Evolutionary conservation across 768 basidiomycete genomes (phyloP), one percentile per base, ranked within the genome.

Genomic region (Cytidiella melzeri): DNA sequence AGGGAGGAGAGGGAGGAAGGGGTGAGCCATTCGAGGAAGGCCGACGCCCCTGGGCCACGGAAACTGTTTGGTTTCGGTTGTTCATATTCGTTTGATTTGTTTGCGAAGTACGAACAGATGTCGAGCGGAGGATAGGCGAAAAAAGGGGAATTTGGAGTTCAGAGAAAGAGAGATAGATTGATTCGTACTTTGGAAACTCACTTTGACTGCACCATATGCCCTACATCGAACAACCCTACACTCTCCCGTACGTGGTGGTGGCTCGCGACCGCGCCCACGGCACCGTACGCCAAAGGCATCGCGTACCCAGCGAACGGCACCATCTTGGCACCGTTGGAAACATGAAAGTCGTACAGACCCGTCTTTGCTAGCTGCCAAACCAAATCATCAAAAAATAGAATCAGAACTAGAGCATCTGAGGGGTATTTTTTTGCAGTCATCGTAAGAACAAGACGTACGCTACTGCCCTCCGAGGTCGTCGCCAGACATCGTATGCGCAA

Each of bases 201-300:
- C 91, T 81, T 86, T 27, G 83, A 81, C 65, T 98, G 95, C 13
- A 98, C 88, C 95, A 99, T 99, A 67, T 99, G 96, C 19, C 91
- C 91, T 23, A 99, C 96, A 61, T 99, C 96, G 64, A 99, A 99
- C 26, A 99, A 73, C 0, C 93, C 93, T 1, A 80, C 89, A 28
- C 76, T 77, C 11, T 70, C 78, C 37, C 96, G 83, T 44, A 94
- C 89, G 60, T 97, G 87, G 40, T 85, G 80, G 67, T 99, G 95
- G 57, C 90, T 92, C 7, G 85, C 82, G 46, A 91, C 94, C 74
- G 91, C 88, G 4, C 91, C 91, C 42, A 87, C 77, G 25, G 78
- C 74, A 4, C 83, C 90, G 60, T 97, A 99, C 3, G 78, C 66
- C 39, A 99, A 73, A 0, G 95, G 96, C 95, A 99, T 99, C 3